A percentile compares a stretch with the other conserved stretches of the same genome.
Conservation (phyloP, 2,329 filamentous ascomycete species). For the Aspergillus chevalieri region DNA sequence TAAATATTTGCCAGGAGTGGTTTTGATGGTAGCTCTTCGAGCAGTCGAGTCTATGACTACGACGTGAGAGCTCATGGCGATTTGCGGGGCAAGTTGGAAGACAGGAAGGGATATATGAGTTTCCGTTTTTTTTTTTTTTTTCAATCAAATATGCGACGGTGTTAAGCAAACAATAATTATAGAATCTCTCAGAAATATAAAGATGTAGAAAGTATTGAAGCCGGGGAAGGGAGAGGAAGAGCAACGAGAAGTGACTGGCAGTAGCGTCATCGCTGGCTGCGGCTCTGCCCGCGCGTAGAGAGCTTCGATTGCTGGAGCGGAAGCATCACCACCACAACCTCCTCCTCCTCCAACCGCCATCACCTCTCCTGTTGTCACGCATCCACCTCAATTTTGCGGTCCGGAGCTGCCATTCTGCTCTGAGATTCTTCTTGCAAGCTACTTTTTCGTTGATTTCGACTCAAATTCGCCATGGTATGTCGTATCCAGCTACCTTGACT, state of each 20-base stretch:
- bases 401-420: neutral
- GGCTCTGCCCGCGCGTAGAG: conserved; percentile 12
- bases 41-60: conserved; percentile 78
- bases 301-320: neutral
- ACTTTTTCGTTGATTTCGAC: neutral
- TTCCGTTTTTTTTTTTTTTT: neutral
- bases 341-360: conserved; percentile 2
- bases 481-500: neutral
- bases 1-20: conserved; percentile 71
- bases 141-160: neutral
- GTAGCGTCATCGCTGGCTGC: conserved; percentile 20
- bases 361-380: neutral
- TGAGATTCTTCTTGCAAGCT: neutral
- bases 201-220: neutral
- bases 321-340: conserved; percentile 11
- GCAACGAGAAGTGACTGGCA: conserved; percentile 20
- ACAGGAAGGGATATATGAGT: neutral
- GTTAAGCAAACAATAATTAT: neutral
- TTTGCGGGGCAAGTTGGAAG: conserved; percentile 12
- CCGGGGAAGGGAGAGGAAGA: conserved; percentile 8
- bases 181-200: conserved; percentile 1
- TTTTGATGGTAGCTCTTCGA: conserved; percentile 73
- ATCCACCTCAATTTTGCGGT: neutral
- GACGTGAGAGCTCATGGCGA: conserved; percentile 75
- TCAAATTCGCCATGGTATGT: conserved; percentile 1